A percentile compares a stretch with the other conserved stretches of the same genome.
phyloP scores from a whole-genome alignment of 805 yeast genomes.

The Starmerella bacillaris region DNA sequence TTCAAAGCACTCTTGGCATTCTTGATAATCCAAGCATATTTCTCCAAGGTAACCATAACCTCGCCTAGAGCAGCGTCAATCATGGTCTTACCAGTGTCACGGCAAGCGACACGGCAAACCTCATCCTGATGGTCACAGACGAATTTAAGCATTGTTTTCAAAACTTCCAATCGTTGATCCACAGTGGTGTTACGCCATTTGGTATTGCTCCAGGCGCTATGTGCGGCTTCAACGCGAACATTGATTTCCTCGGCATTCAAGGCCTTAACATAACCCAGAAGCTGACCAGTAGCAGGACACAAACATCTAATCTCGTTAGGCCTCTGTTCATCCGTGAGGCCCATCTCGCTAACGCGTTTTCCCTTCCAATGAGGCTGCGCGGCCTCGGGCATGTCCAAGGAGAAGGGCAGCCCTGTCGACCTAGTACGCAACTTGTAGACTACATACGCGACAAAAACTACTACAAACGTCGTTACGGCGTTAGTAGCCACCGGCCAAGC shows the following conservation, averaged over 20 bases:
- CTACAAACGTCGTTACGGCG: no score
- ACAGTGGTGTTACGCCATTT: conserved; percentile 32
- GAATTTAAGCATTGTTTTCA: conserved; percentile 52
- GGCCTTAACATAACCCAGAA: conserved; percentile 52
- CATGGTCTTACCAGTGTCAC: conserved; percentile 93
- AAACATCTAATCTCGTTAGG: conserved; percentile 59
- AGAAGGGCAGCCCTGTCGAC: conserved; percentile 11
- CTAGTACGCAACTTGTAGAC: background rate
- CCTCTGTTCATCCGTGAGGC: conserved; percentile 40
- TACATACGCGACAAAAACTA: background rate
- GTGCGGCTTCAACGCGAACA: conserved; percentile 34
- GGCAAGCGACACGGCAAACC: conserved; percentile 79
- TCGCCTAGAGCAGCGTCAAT: conserved; percentile 84
- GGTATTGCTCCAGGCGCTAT: conserved; percentile 32
- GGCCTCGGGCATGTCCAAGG: conserved; percentile 47
- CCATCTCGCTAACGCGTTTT: conserved; percentile 47
- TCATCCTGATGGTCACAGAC: conserved; percentile 67
- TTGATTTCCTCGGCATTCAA: conserved; percentile 58
- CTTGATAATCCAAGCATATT: conserved; percentile 70
- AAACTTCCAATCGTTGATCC: conserved; percentile 47
- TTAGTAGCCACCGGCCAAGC: no score
- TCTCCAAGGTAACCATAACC: conserved; percentile 85
- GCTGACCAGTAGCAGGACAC: conserved; percentile 95
- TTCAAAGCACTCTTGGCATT: conserved; percentile 61
- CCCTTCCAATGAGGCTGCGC: conserved; percentile 89